Conservation (phyloP, 1,284 basidiomycete genomes). For the Marasmius oreades region DNA sequence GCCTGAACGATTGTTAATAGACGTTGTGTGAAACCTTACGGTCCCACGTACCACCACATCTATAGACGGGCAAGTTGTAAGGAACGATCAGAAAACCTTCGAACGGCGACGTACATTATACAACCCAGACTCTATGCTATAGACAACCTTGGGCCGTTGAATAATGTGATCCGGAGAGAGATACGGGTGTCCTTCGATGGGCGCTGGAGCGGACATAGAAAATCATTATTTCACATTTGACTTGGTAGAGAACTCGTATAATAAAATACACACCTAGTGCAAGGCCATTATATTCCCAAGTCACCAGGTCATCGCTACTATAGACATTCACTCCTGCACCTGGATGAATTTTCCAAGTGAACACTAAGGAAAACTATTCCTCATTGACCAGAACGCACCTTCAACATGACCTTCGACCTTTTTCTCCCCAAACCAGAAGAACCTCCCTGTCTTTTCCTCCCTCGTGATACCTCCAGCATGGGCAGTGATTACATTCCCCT, state of each 20-base stretch:
- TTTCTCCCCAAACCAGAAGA: slow-evolving; percentile 19
- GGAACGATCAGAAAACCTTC: too few relatives aligned
- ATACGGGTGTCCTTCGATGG: slow-evolving; percentile 7
- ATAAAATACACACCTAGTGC: slow-evolving; percentile 8
- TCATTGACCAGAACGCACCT: too few relatives aligned
- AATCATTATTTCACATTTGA: slow-evolving; percentile 8
- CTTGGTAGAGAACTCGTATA: neutral
- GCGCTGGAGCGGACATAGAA: slow-evolving; percentile 10
- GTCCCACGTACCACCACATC: slow-evolving; percentile 1
- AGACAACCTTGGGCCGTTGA: slow-evolving; percentile 10
- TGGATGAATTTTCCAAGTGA: neutral
- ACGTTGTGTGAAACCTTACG: neutral
- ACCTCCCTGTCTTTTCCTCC: slow-evolving; percentile 12
- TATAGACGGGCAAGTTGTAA: too few relatives aligned
- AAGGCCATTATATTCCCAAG: slow-evolving; percentile 17
- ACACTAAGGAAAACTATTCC: neutral
- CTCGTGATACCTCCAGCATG: slow-evolving; percentile 18
- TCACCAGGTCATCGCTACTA: slow-evolving; percentile 17
- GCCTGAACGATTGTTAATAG: neutral
- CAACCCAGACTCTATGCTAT: slow-evolving; percentile 1
- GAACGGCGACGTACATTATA: slow-evolving; percentile 7
- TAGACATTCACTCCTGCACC: slow-evolving; percentile 15
- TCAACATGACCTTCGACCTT: slow-evolving; percentile 3
- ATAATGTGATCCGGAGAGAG: slow-evolving; percentile 7
- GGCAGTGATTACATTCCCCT: slow-evolving; percentile 17